Evolutionary conservation across 805 yeast species (phyloP), one percentile per base, ranked within the genome.

Genomic region (Sugiyamaella floridensis): DNA sequence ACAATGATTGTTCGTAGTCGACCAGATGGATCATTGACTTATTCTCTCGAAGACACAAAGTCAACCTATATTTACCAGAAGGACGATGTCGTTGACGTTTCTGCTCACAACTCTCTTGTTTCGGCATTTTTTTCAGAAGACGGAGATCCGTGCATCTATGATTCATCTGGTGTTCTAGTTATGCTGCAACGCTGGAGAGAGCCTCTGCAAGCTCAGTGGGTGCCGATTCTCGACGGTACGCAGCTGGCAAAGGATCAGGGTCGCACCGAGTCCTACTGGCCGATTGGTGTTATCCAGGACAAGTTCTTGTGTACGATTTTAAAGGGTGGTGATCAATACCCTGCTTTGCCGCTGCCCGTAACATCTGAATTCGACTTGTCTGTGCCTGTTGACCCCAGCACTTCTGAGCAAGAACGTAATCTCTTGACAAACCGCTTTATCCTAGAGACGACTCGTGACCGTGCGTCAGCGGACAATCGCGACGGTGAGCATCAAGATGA

Each of bases 91-190:
- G 55, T 65, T 40, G 74, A 65, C 34, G 57, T 63, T 76, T 71
- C 61, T 69, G 71, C 56, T 22, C 49, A 64, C 48, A 55, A 67
- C 58, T 19, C 43, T 57, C 67, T 85, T 58, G 80, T 79, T 57
- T 84, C 90, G 2, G 66, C 87, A n/a, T 89, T 93, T 63, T 93
- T 92, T 73, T 85, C 88, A 43, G 83, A 83, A 45, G 83, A 79
- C 61, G 96, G 96, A 18, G 97, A 92, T 66, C 99, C 99, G 0
- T 86, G 93, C 57, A 66, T 90, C 6, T 85, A 83, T 51, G 96
- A 95, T n/a, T 72, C 76, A 32, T 89, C 84, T 57, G 89, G 89
- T 55, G 77, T 82, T 10, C 73, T 93, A 40, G 67, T 86, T 32
- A 79, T 88, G 0, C 71, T 93, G 18, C 75, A 83, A 20, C 80